Evolutionary conservation across 2,329 filamentous ascomycete genomes (phyloP), one percentile per base, ranked within the genome.

Genomic region (Leptographium galeiforme): DNA sequence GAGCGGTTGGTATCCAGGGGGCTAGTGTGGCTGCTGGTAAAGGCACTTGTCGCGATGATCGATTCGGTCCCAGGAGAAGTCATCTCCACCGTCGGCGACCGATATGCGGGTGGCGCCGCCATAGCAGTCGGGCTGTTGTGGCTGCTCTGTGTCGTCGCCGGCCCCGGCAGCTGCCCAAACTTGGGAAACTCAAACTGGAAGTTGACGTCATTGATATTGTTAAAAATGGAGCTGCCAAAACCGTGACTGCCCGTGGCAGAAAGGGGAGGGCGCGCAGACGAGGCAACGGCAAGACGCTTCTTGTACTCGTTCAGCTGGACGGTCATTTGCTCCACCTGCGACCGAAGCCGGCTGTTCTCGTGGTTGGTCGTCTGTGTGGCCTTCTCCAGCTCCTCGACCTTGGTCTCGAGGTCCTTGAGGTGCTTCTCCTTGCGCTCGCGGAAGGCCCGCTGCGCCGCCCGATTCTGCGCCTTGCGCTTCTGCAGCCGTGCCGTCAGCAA

Each of bases 171-270:
- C 55, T 82, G 78, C 48, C 93, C 93, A 63, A 98, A 97, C 64
- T 87, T 90, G 59, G 93, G 91, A 59, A 97, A 97, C 60, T 97
- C 91, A 61, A 98, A 97, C 60, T 91, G 84, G 64, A 97, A 97
- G 65, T 85, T 89, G 65, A 86, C 84, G 57, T 86, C 85, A 62
- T 76, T 81, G 53, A 84, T 72, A 60, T 81, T 84, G 66, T 72
- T 79, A 57, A 80, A 65, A 12, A 73, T 73, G 25, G 72, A 66
- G 53, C 62, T 66, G 61, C 76, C 71, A 62, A 76, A 72, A 14
- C 73, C 74, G 65, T 77, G 61, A 51, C 63, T 54, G 34, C 55
- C 53, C 10, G 45, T 58, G 45, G 58, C 50, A n/a, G 61, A 60
- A 16, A 16, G 40, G 14, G 19, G 7, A 12, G 48, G 2, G 11